These are phyloP conservation scores for Cucumis sativus DNA, from an alignment of 306 rosid species.

Conservation along the genomic window DNA sequence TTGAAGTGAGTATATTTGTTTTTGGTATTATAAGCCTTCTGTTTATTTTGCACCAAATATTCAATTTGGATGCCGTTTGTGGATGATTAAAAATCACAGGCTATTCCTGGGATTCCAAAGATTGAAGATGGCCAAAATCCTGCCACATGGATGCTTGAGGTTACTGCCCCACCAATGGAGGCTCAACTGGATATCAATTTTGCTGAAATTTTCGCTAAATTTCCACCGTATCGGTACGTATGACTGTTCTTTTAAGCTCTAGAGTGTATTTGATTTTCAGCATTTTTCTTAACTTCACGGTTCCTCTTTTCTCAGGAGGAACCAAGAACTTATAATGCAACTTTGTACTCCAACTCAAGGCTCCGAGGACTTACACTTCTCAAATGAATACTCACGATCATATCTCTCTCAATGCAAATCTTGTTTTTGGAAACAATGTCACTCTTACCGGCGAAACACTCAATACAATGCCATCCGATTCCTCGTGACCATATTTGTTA, in stretches of 20 bases:
- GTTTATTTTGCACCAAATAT: background rate
- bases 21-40: background rate
- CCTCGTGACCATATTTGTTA: conserved; percentile 22
- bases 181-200: conserved; percentile 39
- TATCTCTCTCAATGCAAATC: conserved; percentile 24
- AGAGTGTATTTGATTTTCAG: background rate
- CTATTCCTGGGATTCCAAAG: conserved; percentile 40
- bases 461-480: conserved; percentile 31
- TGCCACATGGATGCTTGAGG: conserved; percentile 76
- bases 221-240: conserved; percentile 32
- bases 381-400: conserved; percentile 27
- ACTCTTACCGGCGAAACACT: conserved; percentile 38
- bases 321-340: conserved; percentile 26
- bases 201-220: conserved; percentile 38
- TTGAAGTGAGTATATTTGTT: conserved; percentile 20
- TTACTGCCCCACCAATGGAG: conserved; percentile 47
- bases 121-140: conserved; percentile 54
- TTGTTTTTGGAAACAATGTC: conserved; percentile 32
- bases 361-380: conserved; percentile 27
- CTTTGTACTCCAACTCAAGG: conserved; percentile 25
- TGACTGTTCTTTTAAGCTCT: background rate
- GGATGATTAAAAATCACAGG: conserved; percentile 18
- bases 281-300: background rate
- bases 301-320: conserved; percentile 20
- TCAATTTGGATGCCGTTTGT: background rate